Percentiles rank a stretch among this genome's conserved stretches.
phyloP scores from a whole-genome alignment of 2,329 filamentous ascomycete genomes.

The Nemania diffusa region DNA sequence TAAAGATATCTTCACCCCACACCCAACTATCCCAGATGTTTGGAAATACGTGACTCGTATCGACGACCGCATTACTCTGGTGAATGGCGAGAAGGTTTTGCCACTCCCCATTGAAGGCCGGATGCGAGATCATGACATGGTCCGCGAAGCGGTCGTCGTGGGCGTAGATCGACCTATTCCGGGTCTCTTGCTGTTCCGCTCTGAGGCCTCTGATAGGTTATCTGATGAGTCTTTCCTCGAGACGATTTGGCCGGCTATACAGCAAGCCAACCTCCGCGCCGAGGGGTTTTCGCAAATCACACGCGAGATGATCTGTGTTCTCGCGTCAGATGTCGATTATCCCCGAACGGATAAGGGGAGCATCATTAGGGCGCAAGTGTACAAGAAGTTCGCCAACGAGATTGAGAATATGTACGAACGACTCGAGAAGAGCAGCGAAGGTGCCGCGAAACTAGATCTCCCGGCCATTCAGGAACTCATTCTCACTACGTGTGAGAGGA shows the following conservation, averaged over 20 bases:
- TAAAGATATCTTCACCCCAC: neutral
- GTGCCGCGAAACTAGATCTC: neutral
- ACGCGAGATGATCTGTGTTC: neutral
- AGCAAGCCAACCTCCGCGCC: neutral
- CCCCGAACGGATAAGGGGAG: neutral
- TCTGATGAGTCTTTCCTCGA: too few relatives aligned
- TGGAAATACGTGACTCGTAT: constrained; percentile 2
- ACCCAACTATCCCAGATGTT: neutral
- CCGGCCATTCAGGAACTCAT: neutral
- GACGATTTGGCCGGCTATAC: neutral
- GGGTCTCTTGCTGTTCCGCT: neutral
- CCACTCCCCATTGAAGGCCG: constrained; percentile 1
- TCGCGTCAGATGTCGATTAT: neutral
- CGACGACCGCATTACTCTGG: neutral
- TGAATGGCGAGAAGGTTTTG: neutral
- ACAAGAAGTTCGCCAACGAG: neutral
- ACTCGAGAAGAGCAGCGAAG: neutral
- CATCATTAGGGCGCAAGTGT: constrained; percentile 3
- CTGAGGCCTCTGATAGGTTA: neutral
- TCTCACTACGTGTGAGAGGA: too few relatives aligned
- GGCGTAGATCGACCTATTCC: neutral
- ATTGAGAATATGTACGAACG: neutral
- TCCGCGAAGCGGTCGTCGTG: constrained; percentile 1
- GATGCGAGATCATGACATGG: neutral
- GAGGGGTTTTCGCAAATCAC: constrained; percentile 7